Conservation (phyloP, 768 basidiomycete species). For the Trichaptum fuscoviolaceum region DNA sequence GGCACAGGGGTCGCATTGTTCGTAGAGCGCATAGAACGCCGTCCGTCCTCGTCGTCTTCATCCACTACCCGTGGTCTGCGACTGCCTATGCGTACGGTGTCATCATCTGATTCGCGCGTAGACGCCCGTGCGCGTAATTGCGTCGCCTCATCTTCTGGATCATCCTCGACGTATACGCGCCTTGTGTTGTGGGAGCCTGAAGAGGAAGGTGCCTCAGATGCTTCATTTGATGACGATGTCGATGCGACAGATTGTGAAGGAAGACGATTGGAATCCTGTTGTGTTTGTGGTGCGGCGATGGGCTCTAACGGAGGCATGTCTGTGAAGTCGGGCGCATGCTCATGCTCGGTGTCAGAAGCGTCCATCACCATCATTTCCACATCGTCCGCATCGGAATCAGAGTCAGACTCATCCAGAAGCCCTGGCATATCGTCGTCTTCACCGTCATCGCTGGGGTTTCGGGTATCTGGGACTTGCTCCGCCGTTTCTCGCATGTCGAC, state of each 20-base stretch:
- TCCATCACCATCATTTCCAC: not conserved
- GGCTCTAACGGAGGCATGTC: not conserved
- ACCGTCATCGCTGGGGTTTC: not conserved
- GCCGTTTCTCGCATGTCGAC: not conserved
- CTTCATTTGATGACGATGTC: not conserved
- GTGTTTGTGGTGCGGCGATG: not conserved
- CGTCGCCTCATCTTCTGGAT: not conserved
- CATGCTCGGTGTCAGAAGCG: too few relatives aligned
- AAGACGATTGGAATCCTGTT: not conserved
- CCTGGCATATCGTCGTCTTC: constrained; percentile 4
- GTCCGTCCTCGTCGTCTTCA: not conserved
- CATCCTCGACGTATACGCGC: constrained; percentile 1
- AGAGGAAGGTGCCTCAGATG: not conserved
- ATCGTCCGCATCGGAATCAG: constrained; percentile 4
- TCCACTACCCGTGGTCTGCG: not conserved
- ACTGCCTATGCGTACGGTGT: not conserved
- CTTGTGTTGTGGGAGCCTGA: not conserved
- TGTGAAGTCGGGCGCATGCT: not conserved
- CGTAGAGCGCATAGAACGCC: not conserved
- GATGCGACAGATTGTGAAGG: not conserved
- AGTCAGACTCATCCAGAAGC: not conserved
- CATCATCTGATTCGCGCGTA: not conserved
- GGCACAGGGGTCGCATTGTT: not conserved
- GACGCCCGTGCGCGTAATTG: not conserved
- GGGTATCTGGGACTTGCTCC: not conserved